Percentiles rank a stretch among this genome's conserved stretches.
Evolutionary conservation across 768 basidiomycete genomes (phyloP).

Genomic region (Boletales sp.): DNA sequence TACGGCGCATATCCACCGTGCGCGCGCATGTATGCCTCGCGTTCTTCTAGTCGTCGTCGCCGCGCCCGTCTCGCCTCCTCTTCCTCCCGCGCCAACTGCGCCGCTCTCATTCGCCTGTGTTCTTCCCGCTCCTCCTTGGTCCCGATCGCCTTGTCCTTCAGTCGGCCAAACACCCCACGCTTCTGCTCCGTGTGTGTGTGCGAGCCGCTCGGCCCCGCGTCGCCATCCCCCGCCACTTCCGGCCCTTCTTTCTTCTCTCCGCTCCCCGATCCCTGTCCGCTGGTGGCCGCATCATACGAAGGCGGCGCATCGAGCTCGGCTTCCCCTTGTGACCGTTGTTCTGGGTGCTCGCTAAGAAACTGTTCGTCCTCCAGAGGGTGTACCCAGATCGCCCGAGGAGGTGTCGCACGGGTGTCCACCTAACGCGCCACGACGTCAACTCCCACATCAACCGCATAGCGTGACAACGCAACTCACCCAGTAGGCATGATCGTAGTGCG

Average conservation of each 20-base stretch:
- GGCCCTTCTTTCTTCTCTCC: neutral
- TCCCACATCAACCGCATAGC: neutral
- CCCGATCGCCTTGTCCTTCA: slow-evolving; percentile 62
- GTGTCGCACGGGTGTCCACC: slow-evolving; percentile 62
- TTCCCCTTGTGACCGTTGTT: slow-evolving; percentile 34
- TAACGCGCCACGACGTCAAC: slow-evolving; percentile 18
- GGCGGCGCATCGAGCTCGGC: slow-evolving; percentile 18
- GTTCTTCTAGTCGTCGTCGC: slow-evolving; percentile 21
- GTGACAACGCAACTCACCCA: slow-evolving; percentile 36
- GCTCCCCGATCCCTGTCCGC: slow-evolving; percentile 29
- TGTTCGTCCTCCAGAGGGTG: slow-evolving; percentile 71
- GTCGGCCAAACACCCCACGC: slow-evolving; percentile 52
- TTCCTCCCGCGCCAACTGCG: slow-evolving; percentile 26
- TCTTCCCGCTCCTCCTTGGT: slow-evolving; percentile 63
- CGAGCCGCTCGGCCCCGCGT: neutral
- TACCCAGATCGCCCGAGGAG: slow-evolving; percentile 67
- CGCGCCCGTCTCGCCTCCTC: slow-evolving; percentile 19
- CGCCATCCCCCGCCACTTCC: neutral
- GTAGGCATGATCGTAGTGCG: slow-evolving; percentile 40
- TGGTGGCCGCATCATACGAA: slow-evolving; percentile 22
- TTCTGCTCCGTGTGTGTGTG: slow-evolving; percentile 28
- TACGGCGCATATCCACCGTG: slow-evolving; percentile 31
- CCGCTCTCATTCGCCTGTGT: slow-evolving; percentile 30
- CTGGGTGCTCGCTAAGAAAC: slow-evolving; percentile 55
- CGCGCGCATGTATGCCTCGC: slow-evolving; percentile 35